Base-by-base conservation (phyloP, 1,139 yeast genomes). In the Debaryomyces sp. region DNA sequence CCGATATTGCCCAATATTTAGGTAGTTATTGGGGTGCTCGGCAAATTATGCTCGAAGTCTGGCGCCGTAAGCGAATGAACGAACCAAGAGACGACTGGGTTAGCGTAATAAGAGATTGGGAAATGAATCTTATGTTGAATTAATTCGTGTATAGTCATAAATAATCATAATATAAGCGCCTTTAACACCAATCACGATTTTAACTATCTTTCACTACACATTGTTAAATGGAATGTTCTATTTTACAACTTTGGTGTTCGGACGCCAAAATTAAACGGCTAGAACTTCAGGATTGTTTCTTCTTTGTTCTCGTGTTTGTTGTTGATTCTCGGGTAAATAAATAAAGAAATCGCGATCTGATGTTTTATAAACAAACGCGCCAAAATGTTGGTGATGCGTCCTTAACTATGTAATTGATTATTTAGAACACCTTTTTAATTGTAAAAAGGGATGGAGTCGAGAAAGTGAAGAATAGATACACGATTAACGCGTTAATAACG, bases 11-110 rank as follows among this genome's bases (percentile, higher is more conserved):
- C 1, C 81, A 79, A 53, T 84, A 84, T 44, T 76, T 89, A 54
- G 96, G 96, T 0, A 85, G 94, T 43, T 89, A 89, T 62, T 87
- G 91, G 87, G 91, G 91, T 6, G 92, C 95, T 0, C 70, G 94
- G 52, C 90, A 85, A 61, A 87, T 89, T 43, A 86, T 90, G 86
- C 73, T 85, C 52, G 96, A 89, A 62, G 95, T 89, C 2, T 89
- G 96, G 96, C 68, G 91, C 50, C 73, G 96, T 41, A 81, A 89
- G 57, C 73, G 82, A 47, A 76, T 77, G 58, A 78, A 79, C 35
- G 85, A 80, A 49, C 73, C 76, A 23, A 73, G 81, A 47, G 88
- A 81, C 55, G 83, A 84, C 55, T 90, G 96, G 96, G 84, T 85
- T 51, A 82, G 88, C 48, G 92, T 89, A 26, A 80, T 87, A 44